Evolutionary conservation across 805 yeast species (phyloP), one percentile per base, ranked within the genome.

Genomic region (Kockiozyma suomiensis): DNA sequence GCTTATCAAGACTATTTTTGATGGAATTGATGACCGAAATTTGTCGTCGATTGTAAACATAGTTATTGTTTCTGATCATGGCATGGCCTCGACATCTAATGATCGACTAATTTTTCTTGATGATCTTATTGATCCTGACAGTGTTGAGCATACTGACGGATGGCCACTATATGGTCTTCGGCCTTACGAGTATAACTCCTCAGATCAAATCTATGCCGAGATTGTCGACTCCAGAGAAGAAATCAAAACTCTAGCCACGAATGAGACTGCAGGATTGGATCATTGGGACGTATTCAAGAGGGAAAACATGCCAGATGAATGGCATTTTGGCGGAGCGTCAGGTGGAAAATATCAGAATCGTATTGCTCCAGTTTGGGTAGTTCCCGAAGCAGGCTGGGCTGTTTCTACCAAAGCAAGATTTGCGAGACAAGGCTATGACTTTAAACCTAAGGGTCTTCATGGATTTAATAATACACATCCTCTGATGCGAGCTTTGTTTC

Each of bases 121-220:
- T 71, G 94, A 90, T 64, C 62, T 89, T 17, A 73, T 90, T 10
- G 84, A 84, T 67, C 61, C 81, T 61, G 68, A 72, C 1, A 76
- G 78, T 58, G 79, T 88, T 49, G 85, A 84, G 60, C 84, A 85
- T 67, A 74, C 80, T 32, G 91, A 87, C 68, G 96, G 94, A 19
- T 88, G 93, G 91, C 96, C 96, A n/a, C 75, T 90, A 56, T 85
- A 80, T 67, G 96, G 96, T 0, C 74, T 90, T 49, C 77, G 93
- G 41, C 92, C 94, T 6, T 75, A 68, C 48, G 59, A 70, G 0
- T 72, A 76, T 21, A 70, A 63, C 50, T 65, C 78, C 0, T 74
- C 77, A 1, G 79, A 78, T 3, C 82, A 80, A 8, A 66, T 88
- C 4, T 81, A 74, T 68, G 64, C 75, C 3, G 83, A 81, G 49